A percentile compares a stretch with the other conserved stretches of the same genome.
phyloP scores from a whole-genome alignment of 768 basidiomycete species.

The Lactarius deliciosus region DNA sequence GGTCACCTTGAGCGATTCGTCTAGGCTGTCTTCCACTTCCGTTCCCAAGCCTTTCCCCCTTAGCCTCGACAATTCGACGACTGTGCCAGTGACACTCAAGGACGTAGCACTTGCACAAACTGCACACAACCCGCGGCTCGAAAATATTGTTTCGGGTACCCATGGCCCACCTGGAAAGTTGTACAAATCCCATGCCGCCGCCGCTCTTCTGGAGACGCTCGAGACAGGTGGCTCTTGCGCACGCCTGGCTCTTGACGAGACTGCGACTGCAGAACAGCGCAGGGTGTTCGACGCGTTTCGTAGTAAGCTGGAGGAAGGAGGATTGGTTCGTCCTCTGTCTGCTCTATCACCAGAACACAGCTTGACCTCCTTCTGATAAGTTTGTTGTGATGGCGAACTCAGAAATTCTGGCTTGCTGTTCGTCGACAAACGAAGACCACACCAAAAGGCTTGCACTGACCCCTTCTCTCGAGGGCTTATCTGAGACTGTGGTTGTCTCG shows the following conservation, averaged over 20 bases:
- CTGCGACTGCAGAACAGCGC: constrained; percentile 18
- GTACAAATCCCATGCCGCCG: constrained; percentile 28
- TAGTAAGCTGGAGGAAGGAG: constrained; percentile 24
- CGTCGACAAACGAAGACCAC: constrained; percentile 24
- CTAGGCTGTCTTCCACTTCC: constrained; percentile 3
- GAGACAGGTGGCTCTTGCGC: constrained; percentile 30
- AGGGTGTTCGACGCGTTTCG: constrained; percentile 21
- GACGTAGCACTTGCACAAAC: constrained; percentile 21
- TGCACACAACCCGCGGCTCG: constrained; percentile 1
- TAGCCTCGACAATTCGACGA: constrained; percentile 22
- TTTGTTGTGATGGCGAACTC: constrained; percentile 27
- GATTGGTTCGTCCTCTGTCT: constrained; percentile 18
- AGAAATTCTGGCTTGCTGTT: constrained; percentile 27
- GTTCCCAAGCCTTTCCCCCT: constrained; percentile 11
- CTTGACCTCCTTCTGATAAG: constrained; percentile 2
- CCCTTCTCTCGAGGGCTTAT: constrained; percentile 19
- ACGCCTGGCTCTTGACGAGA: constrained; percentile 24
- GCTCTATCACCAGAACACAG: not conserved
- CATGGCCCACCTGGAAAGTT: constrained; percentile 31
- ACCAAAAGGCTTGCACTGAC: constrained; percentile 24
- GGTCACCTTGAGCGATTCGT: not conserved
- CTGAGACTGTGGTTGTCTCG: constrained; percentile 27
- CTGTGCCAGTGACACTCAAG: constrained; percentile 27
- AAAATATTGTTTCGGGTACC: constrained; percentile 21
- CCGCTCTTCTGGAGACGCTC: constrained; percentile 26